Conservation (phyloP, 1,284 basidiomycete genomes). For the Sporisorium exsertum region DNA sequence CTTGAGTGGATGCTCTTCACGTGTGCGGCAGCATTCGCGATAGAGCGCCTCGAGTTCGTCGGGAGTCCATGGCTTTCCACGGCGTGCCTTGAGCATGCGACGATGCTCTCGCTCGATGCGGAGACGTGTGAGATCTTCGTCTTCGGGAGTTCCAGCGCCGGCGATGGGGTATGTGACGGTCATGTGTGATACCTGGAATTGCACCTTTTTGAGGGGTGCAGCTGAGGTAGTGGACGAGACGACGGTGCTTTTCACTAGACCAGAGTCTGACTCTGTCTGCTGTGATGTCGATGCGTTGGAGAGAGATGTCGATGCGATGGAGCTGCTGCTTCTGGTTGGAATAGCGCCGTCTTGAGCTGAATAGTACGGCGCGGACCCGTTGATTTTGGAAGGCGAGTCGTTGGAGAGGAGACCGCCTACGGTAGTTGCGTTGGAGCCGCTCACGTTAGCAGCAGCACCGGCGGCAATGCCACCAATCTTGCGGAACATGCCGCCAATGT, state of each 20-base stretch:
- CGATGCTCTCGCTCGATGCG: constrained; percentile 63
- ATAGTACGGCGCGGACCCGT: constrained; percentile 5
- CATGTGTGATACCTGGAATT: constrained; percentile 63
- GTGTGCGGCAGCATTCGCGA: constrained; percentile 65
- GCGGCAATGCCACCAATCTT: constrained; percentile 55
- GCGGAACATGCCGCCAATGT: constrained; percentile 61
- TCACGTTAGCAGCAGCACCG: constrained; percentile 47
- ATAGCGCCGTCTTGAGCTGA: neutral
- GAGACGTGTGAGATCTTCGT: constrained; percentile 60
- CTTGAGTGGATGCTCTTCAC: constrained; percentile 65
- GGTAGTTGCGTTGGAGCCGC: constrained; percentile 26
- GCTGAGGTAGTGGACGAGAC: constrained; percentile 42
- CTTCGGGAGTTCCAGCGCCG: constrained; percentile 56
- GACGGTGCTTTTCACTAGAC: constrained; percentile 26
- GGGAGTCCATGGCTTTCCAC: constrained; percentile 53
- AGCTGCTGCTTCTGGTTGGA: constrained; percentile 16
- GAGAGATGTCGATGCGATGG: constrained; percentile 6
- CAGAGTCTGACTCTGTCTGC: constrained; percentile 14
- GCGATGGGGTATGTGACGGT: constrained; percentile 66
- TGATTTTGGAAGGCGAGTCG: constrained; percentile 19
- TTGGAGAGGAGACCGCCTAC: constrained; percentile 25
- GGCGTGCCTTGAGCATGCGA: constrained; percentile 46
- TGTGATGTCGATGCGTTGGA: constrained; percentile 11
- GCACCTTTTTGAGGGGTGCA: constrained; percentile 61
- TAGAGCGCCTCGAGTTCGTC: constrained; percentile 65